A percentile compares a stretch with the other conserved stretches of the same genome.
phyloP scores from a whole-genome alignment of 305 asterid genomes.

The Withania somnifera region DNA sequence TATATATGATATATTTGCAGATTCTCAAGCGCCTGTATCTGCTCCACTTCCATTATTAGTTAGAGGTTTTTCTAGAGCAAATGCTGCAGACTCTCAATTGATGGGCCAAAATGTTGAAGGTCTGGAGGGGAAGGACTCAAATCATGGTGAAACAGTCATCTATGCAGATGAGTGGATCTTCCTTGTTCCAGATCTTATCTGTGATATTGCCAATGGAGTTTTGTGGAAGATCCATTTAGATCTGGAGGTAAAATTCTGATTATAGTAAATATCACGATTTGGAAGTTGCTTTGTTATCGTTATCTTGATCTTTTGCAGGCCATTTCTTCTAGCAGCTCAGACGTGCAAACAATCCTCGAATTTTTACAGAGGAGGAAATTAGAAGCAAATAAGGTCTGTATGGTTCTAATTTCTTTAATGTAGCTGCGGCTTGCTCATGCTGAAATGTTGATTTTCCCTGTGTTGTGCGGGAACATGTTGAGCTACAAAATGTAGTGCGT shows the following conservation, averaged over 20 bases:
- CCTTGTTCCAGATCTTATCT: constrained; percentile 79
- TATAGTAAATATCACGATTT: constrained; percentile 7
- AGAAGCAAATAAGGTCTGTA: constrained; percentile 73
- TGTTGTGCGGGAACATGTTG: background rate
- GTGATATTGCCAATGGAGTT: constrained; percentile 59
- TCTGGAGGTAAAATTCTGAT: constrained; percentile 64
- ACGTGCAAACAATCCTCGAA: constrained; percentile 62
- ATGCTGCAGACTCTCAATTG: constrained; percentile 35
- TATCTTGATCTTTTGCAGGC: constrained; percentile 44
- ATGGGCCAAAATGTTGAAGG: constrained; percentile 24
- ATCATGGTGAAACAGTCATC: constrained; percentile 35
- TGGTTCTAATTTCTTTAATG: background rate
- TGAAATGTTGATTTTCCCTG: background rate
- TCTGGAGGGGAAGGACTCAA: constrained; percentile 26
- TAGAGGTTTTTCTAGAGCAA: constrained; percentile 58
- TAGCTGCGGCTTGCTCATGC: background rate
- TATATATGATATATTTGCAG: constrained; percentile 67
- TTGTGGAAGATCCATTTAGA: constrained; percentile 82
- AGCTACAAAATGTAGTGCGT: background rate
- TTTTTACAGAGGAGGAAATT: constrained; percentile 83
- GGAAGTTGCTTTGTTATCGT: background rate
- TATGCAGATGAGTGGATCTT: constrained; percentile 85
- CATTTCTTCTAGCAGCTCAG: constrained; percentile 89
- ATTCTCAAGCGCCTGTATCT: constrained; percentile 71
- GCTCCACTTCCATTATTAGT: constrained; percentile 91